Evolutionary conservation across 176 grass and related monocot species (phyloP).

Genomic region (Panicum miliaceum): DNA sequence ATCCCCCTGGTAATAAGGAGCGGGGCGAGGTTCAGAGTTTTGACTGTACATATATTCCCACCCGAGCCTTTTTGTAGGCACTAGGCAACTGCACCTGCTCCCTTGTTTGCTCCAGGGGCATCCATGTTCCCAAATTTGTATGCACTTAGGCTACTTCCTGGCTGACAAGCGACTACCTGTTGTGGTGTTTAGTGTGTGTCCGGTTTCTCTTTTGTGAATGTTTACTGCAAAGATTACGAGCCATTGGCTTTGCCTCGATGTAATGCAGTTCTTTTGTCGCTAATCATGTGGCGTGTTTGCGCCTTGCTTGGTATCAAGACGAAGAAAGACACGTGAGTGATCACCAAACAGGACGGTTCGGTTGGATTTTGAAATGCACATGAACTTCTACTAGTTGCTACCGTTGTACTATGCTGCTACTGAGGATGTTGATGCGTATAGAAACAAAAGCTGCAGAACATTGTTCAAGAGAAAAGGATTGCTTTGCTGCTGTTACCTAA

Average conservation of each 20-base stretch:
- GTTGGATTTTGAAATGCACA: too few species aligned
- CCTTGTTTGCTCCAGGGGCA: neutral
- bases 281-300: neutral
- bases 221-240: neutral
- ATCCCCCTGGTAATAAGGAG: conserved; percentile 34
- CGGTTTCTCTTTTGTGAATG: neutral
- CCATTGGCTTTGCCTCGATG: neutral
- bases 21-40: conserved; percentile 29
- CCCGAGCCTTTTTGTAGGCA: conserved; percentile 12
- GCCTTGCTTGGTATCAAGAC: neutral
- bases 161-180: neutral
- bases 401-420: too few species aligned
- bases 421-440: too few species aligned
- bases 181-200: neutral
- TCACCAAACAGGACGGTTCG: too few species aligned
- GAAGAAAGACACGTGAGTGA: neutral
- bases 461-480: neutral
- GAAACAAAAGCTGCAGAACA: too few species aligned
- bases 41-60: conserved; percentile 58
- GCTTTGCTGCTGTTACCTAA: neutral
- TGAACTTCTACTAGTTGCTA: too few species aligned
- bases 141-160: neutral
- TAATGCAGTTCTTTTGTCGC: neutral
- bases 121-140: conserved; percentile 1
- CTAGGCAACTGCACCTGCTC: conserved; percentile 9